These are phyloP conservation scores for Coniferiporia weirii DNA, from an alignment of 1,284 basidiomycete species.

Conservation along the genomic window DNA sequence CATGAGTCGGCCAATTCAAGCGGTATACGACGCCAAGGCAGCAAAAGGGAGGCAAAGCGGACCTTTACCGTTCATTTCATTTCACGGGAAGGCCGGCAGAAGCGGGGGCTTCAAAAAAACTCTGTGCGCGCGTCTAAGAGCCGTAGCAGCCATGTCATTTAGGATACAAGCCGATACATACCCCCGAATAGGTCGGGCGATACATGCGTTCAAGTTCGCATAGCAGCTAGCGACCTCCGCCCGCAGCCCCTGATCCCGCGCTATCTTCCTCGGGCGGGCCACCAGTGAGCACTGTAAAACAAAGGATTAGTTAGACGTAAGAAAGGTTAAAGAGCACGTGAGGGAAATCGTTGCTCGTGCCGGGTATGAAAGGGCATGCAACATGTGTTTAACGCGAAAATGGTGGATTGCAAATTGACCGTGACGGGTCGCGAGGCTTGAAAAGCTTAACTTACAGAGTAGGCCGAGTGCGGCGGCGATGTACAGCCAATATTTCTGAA, in stretches of 20 bases:
- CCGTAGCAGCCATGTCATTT: neutral
- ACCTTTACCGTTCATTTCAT: too few relatives aligned
- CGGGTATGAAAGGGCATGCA: too few relatives aligned
- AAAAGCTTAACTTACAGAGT: conserved; percentile 41
- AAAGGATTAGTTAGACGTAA: neutral
- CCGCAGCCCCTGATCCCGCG: neutral
- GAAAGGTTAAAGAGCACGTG: too few relatives aligned
- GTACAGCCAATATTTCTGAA: conserved; percentile 90
- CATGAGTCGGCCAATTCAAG: neutral
- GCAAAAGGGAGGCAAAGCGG: neutral
- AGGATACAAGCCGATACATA: neutral
- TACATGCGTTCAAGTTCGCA: neutral
- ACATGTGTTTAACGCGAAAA: too few relatives aligned
- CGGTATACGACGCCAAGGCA: neutral
- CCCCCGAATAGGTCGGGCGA: neutral
- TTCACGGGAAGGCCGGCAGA: too few relatives aligned
- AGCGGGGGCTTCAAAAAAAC: too few relatives aligned
- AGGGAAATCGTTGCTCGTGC: too few relatives aligned
- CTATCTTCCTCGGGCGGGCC: conserved; percentile 6
- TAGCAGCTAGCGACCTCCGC: neutral
- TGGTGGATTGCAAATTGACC: too few relatives aligned
- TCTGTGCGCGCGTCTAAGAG: too few relatives aligned
- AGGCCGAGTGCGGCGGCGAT: conserved; percentile 56
- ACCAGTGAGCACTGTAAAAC: conserved; percentile 8
- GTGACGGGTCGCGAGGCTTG: neutral